A percentile compares a stretch with the other conserved stretches of the same genome.
phyloP scores from a whole-genome alignment of 352 stramenopile genomes.

The Phytophthora podocarpi region DNA sequence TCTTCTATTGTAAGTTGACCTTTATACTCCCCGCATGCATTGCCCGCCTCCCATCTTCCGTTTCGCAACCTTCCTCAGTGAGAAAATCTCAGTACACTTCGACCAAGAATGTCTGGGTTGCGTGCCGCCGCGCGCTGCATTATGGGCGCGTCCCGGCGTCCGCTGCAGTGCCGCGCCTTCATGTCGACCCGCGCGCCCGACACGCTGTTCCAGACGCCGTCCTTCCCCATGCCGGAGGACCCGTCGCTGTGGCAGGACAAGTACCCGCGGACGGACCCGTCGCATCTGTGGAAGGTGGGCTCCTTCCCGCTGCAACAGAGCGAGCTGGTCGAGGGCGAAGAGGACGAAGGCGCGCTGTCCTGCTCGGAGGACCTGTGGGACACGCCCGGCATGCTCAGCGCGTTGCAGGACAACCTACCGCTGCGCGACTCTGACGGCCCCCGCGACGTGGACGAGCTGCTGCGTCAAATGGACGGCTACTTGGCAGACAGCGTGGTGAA shows the following conservation, averaged over 20 bases:
- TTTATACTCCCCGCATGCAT: neutral
- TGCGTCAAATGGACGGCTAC: constrained; percentile 79
- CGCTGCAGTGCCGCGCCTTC: constrained; percentile 50
- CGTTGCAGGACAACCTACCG: constrained; percentile 61
- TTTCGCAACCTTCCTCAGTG: constrained; percentile 17
- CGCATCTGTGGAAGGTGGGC: constrained; percentile 79
- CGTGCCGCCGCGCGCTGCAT: constrained; percentile 21
- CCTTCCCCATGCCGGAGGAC: constrained; percentile 68
- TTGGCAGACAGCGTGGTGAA: constrained; percentile 87
- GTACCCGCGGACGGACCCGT: constrained; percentile 62
- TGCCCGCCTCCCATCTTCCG: constrained; percentile 25
- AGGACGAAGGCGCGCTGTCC: constrained; percentile 34
- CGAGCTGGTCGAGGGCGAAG: constrained; percentile 12
- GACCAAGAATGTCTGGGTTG: constrained; percentile 24
- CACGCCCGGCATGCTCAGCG: constrained; percentile 82
- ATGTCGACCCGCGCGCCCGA: constrained; percentile 68
- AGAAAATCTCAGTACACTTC: constrained; percentile 19
- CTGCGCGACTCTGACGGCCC: constrained; percentile 45
- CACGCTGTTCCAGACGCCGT: constrained; percentile 67
- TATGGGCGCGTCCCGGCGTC: constrained; percentile 9
- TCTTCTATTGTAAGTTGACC: neutral
- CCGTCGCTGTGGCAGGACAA: constrained; percentile 58
- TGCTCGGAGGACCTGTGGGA: constrained; percentile 76
- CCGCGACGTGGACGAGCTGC: constrained; percentile 55
- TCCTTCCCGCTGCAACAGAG: constrained; percentile 70